Conservation (phyloP, 2,329 filamentous ascomycete genomes). For the Zymoseptoria pseudotritici region DNA sequence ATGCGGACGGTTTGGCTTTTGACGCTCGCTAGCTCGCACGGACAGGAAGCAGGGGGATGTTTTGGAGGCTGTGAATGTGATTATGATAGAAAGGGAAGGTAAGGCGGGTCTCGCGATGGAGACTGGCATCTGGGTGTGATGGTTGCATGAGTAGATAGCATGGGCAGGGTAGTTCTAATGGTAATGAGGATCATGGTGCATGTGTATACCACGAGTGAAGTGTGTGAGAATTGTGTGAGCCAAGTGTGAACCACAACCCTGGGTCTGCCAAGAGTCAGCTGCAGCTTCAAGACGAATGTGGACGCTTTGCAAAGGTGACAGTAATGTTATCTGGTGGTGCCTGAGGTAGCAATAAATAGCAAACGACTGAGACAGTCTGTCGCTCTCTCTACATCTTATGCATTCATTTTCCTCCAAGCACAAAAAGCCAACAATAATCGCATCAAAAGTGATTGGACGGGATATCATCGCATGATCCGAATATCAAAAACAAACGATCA, state of each 20-base stretch:
- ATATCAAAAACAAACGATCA: neutral
- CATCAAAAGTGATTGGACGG: neutral
- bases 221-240: neutral
- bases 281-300: neutral
- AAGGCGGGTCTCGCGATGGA: too few species aligned
- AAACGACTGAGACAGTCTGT: neutral
- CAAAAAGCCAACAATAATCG: neutral
- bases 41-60: too few species aligned
- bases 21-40: too few species aligned
- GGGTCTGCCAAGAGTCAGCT: neutral
- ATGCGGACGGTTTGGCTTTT: too few species aligned
- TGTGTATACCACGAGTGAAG: neutral
- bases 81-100: too few species aligned
- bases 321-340: neutral
- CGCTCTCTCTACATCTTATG: neutral
- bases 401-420: slow-evolving; percentile 1
- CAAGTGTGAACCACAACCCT: neutral
- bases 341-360: neutral
- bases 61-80: too few species aligned
- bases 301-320: neutral
- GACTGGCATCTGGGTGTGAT: too few species aligned
- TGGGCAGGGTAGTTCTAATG: neutral
- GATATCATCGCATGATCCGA: slow-evolving; percentile 4
- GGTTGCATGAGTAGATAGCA: too few species aligned
- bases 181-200: neutral